Evolutionary conservation across 306 rosid species (phyloP).

Genomic region (Gleditsia sinensis): DNA sequence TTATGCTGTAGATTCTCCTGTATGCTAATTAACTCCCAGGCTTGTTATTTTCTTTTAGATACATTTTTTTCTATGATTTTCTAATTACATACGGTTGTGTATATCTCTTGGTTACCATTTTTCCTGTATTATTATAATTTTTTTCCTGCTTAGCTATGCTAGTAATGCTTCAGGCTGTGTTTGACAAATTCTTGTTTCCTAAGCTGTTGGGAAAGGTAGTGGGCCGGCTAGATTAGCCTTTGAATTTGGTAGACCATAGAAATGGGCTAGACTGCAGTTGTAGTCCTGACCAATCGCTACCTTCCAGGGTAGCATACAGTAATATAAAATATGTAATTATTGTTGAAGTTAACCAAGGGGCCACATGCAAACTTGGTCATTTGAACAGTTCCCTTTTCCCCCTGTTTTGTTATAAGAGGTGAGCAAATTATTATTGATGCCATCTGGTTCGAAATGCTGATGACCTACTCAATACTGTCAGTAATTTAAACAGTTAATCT

Average conservation of each 20-base stretch:
- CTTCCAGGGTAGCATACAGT: not conserved
- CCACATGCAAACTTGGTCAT: not conserved
- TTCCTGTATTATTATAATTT: not conserved
- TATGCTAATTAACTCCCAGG: conserved; percentile 39
- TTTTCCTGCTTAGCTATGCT: not conserved
- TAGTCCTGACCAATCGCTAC: not conserved
- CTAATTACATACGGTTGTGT: not conserved
- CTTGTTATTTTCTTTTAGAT: conserved; percentile 2
- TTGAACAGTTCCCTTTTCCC: not conserved
- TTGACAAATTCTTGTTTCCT: not conserved
- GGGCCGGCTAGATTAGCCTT: not conserved
- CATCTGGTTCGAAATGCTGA: conserved; percentile 13
- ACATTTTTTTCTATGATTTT: not conserved
- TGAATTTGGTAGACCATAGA: not conserved
- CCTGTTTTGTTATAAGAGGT: not conserved
- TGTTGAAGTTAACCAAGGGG: not conserved
- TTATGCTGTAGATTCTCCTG: conserved; percentile 59
- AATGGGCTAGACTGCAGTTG: not conserved
- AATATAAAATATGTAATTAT: not conserved
- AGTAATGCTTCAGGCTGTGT: not conserved
- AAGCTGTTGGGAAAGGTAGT: not conserved
- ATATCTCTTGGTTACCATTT: not conserved
- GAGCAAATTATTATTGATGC: not conserved
- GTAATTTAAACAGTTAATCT: conserved; percentile 8
- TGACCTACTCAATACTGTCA: not conserved